Conservation (phyloP, 1,284 basidiomycete genomes). For the Apiotrichum laibachii region DNA sequence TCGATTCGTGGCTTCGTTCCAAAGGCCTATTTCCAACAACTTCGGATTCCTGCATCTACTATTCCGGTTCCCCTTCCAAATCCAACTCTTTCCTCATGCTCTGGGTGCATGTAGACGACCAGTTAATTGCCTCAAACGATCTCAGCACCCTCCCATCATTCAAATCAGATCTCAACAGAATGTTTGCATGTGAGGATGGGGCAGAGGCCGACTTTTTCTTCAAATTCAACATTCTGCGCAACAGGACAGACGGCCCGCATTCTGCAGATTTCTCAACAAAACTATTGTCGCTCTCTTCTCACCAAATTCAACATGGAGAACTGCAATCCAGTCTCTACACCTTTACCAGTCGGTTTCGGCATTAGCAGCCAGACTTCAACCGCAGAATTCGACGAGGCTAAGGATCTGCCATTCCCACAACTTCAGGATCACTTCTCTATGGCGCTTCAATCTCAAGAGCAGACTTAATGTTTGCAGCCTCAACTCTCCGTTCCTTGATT, state of each 20-base stretch:
- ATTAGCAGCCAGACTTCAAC: constrained; percentile 12
- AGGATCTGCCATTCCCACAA: constrained; percentile 7
- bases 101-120: constrained; percentile 31
- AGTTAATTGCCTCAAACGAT: constrained; percentile 27
- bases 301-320: constrained; percentile 22
- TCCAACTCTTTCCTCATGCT: constrained; percentile 11
- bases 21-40: background rate
- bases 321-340: constrained; percentile 17
- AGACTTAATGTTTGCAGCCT: constrained; percentile 25
- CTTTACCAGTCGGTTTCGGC: constrained; percentile 15
- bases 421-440: constrained; percentile 20
- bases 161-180: constrained; percentile 18
- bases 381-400: constrained; percentile 8
- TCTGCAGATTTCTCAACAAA: constrained; percentile 25
- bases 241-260: constrained; percentile 8
- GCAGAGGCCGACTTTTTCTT: constrained; percentile 16
- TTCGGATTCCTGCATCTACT: background rate
- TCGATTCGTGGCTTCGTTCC: constrained; percentile 1
- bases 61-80: background rate
- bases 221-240: constrained; percentile 22
- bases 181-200: constrained; percentile 24
- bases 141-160: constrained; percentile 15
- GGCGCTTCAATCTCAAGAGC: constrained; percentile 24
- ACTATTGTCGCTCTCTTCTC: constrained; percentile 24
- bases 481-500: constrained; percentile 20